A percentile compares a stretch with the other conserved stretches of the same genome.
These are phyloP conservation scores for Naematelia encephala DNA, from an alignment of 768 basidiomycete species.

Conservation along the genomic window DNA sequence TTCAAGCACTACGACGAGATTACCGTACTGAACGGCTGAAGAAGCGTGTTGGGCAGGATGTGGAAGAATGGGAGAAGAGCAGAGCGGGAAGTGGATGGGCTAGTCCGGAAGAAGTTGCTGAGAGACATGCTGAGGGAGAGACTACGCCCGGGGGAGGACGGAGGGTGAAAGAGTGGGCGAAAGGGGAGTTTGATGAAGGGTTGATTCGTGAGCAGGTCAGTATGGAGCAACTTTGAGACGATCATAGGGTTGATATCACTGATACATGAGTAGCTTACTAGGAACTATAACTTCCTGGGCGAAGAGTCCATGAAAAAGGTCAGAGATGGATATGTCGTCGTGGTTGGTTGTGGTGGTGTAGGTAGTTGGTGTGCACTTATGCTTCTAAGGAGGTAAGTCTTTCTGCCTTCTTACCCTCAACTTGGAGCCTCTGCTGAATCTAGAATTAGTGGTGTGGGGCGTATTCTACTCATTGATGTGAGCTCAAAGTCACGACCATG, in stretches of 20 bases:
- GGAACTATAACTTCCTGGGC: slow-evolving; percentile 93
- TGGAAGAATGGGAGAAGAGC: slow-evolving; percentile 39
- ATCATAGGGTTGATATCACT: too few species aligned
- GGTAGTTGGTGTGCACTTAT: slow-evolving; percentile 95
- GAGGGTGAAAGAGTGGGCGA: slow-evolving; percentile 30
- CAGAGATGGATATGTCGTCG: slow-evolving; percentile 69
- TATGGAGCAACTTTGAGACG: too few species aligned
- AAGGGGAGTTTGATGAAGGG: slow-evolving; percentile 59
- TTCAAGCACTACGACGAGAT: slow-evolving; percentile 47
- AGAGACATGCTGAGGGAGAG: slow-evolving; percentile 23
- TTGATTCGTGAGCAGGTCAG: slow-evolving; percentile 67
- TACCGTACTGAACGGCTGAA: slow-evolving; percentile 46
- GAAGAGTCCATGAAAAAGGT: slow-evolving; percentile 81
- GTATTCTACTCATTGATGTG: slow-evolving; percentile 48
- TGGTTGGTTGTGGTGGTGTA: slow-evolving; percentile 94
- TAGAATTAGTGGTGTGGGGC: slow-evolving; percentile 47
- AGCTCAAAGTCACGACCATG: slow-evolving; percentile 7
- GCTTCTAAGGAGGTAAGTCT: slow-evolving; percentile 82
- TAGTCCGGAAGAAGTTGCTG: slow-evolving; percentile 30
- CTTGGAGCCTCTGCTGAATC: not conserved
- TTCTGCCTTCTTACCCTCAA: not conserved
- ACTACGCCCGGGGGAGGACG: slow-evolving; percentile 12
- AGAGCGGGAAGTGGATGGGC: slow-evolving; percentile 25
- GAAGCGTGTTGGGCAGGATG: slow-evolving; percentile 44
- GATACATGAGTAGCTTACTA: too few species aligned